These are phyloP conservation scores for Biscogniauxia sp. DNA, from an alignment of 2,329 filamentous ascomycete species.

Conservation along the genomic window DNA sequence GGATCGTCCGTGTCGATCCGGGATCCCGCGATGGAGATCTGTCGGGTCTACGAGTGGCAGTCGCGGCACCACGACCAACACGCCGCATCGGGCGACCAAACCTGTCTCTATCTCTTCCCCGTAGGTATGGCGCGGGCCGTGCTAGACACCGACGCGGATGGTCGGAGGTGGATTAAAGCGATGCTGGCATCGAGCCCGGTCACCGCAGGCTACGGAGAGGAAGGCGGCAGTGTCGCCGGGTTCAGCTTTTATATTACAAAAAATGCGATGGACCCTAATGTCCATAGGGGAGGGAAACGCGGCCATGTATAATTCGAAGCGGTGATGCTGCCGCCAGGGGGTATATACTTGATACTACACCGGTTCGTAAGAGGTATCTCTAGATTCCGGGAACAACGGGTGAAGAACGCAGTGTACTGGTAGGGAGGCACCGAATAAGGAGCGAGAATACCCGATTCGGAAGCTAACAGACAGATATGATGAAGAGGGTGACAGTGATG, in stretches of 20 bases:
- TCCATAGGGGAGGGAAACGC: neutral
- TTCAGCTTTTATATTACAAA: slow-evolving; percentile 18
- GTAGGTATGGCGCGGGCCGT: slow-evolving; percentile 20
- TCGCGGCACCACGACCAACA: slow-evolving; percentile 14
- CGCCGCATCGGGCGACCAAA: slow-evolving; percentile 9
- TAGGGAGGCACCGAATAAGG: too few relatives aligned
- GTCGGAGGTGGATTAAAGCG: slow-evolving; percentile 13
- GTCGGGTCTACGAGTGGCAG: slow-evolving; percentile 18
- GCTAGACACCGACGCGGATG: slow-evolving; percentile 11
- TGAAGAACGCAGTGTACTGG: too few relatives aligned
- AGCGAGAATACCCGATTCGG: too few relatives aligned
- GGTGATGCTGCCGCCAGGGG: too few relatives aligned
- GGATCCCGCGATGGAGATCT: slow-evolving; percentile 18
- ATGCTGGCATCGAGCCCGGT: slow-evolving; percentile 18
- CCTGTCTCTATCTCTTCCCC: slow-evolving; percentile 21
- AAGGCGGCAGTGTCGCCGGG: slow-evolving; percentile 13
- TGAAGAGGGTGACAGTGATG: too few relatives aligned
- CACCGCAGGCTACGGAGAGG: slow-evolving; percentile 16
- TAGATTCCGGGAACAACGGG: too few relatives aligned
- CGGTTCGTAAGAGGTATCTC: too few relatives aligned
- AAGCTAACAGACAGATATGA: too few relatives aligned
- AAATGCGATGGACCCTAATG: slow-evolving; percentile 6
- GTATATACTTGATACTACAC: neutral
- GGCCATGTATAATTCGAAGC: too few relatives aligned
- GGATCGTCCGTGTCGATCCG: slow-evolving; percentile 16